Evolutionary conservation across 352 stramenopile species (phyloP), one percentile per base, ranked within the genome.

Genomic region (Phytophthora meadii): DNA sequence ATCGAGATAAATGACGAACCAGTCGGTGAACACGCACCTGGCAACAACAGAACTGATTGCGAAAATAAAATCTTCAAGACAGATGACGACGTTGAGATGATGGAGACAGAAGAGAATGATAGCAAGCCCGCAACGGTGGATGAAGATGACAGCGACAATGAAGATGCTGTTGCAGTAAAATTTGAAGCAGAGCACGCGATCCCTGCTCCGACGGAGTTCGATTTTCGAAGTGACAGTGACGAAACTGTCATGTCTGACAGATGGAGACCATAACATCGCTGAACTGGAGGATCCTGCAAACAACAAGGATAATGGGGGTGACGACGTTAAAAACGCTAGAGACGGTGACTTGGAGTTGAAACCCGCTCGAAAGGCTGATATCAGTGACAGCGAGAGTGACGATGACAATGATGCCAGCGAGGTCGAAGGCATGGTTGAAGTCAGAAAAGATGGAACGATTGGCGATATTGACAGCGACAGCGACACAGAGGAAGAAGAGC

Each of bases 1-100:
- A 58, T 63, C n/a, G 68, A 65, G 34, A 10, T 68, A 22, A 68
- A 50, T 24, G 41, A 50, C 24, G 34, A 56, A 24, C 25, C 34
- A 27, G 54, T 41, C 6, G 46, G 41, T 15, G 42, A 54, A 47
- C 50, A 40, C 27, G 25, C 40, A 19, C 19, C 32, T 37, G 22
- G 19, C 12, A 39, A 36, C 0, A 37, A 22, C 4, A 41, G 41
- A 17, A 9, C 17, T 60, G 14, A 44, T 50, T 42, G 9, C 24
- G 48, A 47, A 42, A 10, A 54, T 6, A 50, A 73, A 42, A 37
- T 10, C 11, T 32, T 37, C 22, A 73, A 55, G 9, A 51, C 3
- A 5, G 41, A 47, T 39, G 45, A 60, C 5, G 24, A 57, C 17
- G 47, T 51, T 7, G 25, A 72, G 15, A 59, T 58, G 50, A 48